Conservation (phyloP, 345 rosid genomes). For the Camelina hispida region DNA sequence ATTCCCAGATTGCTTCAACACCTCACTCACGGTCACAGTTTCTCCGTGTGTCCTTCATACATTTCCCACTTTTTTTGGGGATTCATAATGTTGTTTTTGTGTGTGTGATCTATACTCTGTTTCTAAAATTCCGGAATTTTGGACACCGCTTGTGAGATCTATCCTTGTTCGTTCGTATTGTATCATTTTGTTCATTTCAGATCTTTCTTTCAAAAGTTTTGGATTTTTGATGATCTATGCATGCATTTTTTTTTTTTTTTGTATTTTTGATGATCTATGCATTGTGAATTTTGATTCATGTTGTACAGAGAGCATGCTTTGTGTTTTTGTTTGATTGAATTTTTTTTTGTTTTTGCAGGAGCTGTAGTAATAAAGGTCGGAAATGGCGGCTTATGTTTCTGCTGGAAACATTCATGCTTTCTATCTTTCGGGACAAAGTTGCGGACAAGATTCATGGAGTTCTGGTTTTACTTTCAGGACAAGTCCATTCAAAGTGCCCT, state of each 20-base stretch:
- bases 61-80: background rate
- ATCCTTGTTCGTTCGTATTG: background rate
- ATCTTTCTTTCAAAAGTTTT: no score
- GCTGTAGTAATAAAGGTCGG: conserved; percentile 41
- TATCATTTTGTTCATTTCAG: background rate
- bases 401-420: conserved; percentile 50
- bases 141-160: background rate
- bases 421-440: conserved; percentile 48
- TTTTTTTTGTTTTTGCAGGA: conserved; percentile 26
- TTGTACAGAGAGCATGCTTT: background rate
- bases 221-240: background rate
- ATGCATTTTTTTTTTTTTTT: no score
- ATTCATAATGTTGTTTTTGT: no score
- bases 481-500: conserved; percentile 53
- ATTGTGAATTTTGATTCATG: background rate
- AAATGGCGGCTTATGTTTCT: conserved; percentile 64
- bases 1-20: conserved; percentile 17
- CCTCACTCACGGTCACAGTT: background rate
- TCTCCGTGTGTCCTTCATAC: background rate
- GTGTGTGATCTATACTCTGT: background rate
- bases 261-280: background rate
- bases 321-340: conserved; percentile 2
- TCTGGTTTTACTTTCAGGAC: conserved; percentile 49
- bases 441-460: conserved; percentile 48
- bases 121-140: conserved; percentile 1